Percentiles rank a stretch among this genome's conserved stretches.
Evolutionary conservation across 352 stramenopile genomes (phyloP).

Genomic region (Phytopythium mirpurense): DNA sequence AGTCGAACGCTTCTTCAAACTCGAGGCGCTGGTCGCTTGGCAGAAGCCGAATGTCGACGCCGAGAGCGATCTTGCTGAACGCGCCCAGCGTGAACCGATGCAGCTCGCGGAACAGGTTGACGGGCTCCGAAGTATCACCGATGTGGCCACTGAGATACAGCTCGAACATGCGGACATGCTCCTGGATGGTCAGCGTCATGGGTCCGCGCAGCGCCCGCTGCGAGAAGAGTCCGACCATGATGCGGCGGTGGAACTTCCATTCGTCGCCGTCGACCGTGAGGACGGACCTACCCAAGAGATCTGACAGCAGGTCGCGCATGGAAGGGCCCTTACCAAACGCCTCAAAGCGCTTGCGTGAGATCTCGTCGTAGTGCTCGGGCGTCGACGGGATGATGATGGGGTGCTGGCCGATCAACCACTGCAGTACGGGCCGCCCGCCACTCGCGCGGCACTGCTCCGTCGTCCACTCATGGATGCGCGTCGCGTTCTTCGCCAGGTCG

Average conservation of each 20-base stretch:
- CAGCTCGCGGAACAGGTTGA: constrained; percentile 7
- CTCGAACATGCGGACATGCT: constrained; percentile 13
- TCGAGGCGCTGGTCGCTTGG: constrained; percentile 9
- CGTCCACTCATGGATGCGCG: constrained; percentile 10
- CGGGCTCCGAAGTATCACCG: constrained; percentile 1
- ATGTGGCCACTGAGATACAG: constrained; percentile 11
- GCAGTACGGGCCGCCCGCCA: neutral
- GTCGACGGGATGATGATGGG: neutral
- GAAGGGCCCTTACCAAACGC: constrained; percentile 4
- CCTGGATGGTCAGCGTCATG: constrained; percentile 13
- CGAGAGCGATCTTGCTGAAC: constrained; percentile 12
- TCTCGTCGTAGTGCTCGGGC: constrained; percentile 7
- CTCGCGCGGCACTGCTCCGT: constrained; percentile 1
- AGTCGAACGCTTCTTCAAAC: constrained; percentile 19
- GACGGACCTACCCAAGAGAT: constrained; percentile 9
- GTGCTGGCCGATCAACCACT: neutral
- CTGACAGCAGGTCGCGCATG: constrained; percentile 4
- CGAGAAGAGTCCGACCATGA: constrained; percentile 6
- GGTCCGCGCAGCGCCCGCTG: constrained; percentile 6
- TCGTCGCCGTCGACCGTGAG: constrained; percentile 6
- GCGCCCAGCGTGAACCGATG: constrained; percentile 9
- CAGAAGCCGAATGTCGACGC: constrained; percentile 5
- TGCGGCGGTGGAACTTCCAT: constrained; percentile 27
- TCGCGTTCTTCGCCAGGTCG: constrained; percentile 11
- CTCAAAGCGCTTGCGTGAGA: constrained; percentile 5